These are phyloP conservation scores for Cercis canadensis DNA, from an alignment of 306 rosid species.

Conservation along the genomic window DNA sequence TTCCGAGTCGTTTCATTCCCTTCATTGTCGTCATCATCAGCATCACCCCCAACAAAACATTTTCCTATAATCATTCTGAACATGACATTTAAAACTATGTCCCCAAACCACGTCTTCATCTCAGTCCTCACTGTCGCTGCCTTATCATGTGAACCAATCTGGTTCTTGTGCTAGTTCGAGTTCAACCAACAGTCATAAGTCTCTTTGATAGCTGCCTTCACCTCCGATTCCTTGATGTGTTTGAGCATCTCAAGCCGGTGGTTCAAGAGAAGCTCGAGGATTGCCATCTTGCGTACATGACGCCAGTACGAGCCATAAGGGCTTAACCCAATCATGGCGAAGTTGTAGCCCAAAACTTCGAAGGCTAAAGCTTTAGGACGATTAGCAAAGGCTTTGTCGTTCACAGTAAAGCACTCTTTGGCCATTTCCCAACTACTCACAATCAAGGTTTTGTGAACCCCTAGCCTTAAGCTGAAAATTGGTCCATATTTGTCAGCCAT, in stretches of 20 bases:
- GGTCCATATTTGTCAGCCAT: too few relatives aligned
- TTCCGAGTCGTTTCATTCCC: constrained; percentile 22
- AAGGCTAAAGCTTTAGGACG: constrained; percentile 39
- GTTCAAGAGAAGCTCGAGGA: constrained; percentile 4
- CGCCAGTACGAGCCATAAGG: constrained; percentile 59
- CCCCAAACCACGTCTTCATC: constrained; percentile 48
- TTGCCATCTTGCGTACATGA: constrained; percentile 42
- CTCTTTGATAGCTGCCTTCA: too few relatives aligned
- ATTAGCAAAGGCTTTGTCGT: constrained; percentile 31
- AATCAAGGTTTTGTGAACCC: constrained; percentile 31
- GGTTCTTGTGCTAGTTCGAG: too few relatives aligned
- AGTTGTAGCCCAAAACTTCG: constrained; percentile 37
- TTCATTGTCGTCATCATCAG: neutral
- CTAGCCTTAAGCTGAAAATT: constrained; percentile 30
- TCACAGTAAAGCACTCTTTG: constrained; percentile 33
- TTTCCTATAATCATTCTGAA: constrained; percentile 36
- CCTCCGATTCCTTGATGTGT: too few relatives aligned
- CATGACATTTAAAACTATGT: constrained; percentile 21
- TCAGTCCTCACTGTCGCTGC: constrained; percentile 31
- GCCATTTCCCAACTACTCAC: constrained; percentile 41
- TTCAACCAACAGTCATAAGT: too few relatives aligned
- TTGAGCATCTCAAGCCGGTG: too few relatives aligned
- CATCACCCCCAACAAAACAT: constrained; percentile 18
- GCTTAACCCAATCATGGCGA: constrained; percentile 35
- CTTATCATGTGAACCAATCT: too few relatives aligned